Conservation (phyloP, 768 basidiomycete species). For the Phanerochaete carnosa region DNA sequence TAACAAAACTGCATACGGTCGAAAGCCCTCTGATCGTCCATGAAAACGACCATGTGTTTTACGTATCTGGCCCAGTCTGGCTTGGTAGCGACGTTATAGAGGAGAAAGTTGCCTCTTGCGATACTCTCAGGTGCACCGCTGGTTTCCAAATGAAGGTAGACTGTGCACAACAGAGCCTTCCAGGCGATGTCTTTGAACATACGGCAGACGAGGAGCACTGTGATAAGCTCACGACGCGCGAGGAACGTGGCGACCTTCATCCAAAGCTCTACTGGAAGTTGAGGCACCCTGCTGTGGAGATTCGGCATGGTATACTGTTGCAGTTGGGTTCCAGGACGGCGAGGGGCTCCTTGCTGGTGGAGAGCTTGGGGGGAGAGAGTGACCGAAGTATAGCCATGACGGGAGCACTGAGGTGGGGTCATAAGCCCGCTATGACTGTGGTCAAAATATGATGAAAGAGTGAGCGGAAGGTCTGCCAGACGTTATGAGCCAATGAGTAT, state of each 20-base stretch:
- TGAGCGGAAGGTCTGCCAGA: no score
- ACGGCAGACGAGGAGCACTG: not conserved
- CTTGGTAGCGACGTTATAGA: not conserved
- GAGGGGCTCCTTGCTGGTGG: not conserved
- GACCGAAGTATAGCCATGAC: no score
- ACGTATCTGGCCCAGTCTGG: not conserved
- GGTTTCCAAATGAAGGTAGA: not conserved
- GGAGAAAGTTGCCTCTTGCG: not conserved
- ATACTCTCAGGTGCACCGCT: not conserved
- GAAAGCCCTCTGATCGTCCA: not conserved
- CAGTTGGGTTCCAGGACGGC: not conserved
- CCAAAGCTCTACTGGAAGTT: conserved; percentile 4
- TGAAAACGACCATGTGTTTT: not conserved
- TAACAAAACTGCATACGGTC: not conserved
- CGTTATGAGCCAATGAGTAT: no score
- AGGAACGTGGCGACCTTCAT: not conserved
- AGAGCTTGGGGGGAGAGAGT: not conserved
- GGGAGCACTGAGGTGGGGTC: no score
- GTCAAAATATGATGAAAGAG: no score
- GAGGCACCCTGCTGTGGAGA: not conserved
- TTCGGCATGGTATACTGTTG: not conserved
- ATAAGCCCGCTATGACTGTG: no score
- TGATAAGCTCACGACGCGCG: not conserved
- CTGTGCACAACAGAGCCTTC: not conserved
- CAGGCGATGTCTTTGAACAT: not conserved